Percentiles rank a stretch among this genome's conserved stretches.
These are phyloP conservation scores for Penicillium crustosum DNA, from an alignment of 2,329 filamentous ascomycete genomes.

Conservation along the genomic window DNA sequence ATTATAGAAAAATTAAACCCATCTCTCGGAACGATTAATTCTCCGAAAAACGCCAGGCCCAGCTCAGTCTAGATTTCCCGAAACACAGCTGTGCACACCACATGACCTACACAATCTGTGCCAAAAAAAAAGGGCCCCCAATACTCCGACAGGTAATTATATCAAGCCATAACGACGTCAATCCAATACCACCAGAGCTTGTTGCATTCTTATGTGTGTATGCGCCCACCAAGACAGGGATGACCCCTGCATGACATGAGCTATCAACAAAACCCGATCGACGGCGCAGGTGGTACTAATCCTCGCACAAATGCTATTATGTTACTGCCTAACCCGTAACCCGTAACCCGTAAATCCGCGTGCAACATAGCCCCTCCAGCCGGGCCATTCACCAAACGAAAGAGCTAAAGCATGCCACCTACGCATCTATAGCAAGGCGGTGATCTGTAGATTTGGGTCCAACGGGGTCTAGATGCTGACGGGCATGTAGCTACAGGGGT, in stretches of 20 bases:
- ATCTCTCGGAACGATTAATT: not conserved
- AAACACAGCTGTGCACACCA: not conserved
- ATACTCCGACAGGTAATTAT: not conserved
- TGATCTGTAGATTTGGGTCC: not conserved
- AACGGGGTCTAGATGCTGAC: not conserved
- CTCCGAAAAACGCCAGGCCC: not conserved
- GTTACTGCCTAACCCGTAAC: not conserved
- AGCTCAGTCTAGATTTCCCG: not conserved
- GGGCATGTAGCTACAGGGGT: not conserved
- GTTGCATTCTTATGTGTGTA: not conserved
- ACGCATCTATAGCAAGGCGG: not conserved
- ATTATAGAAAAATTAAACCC: too few species aligned
- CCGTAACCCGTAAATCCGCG: not conserved
- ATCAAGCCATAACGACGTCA: not conserved
- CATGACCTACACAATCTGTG: slow-evolving; percentile 8
- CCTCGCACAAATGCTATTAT: not conserved
- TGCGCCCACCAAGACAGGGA: not conserved
- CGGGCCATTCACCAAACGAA: not conserved
- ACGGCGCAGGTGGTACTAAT: not conserved
- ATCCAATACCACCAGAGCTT: not conserved
- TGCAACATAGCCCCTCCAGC: not conserved
- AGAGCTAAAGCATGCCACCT: not conserved
- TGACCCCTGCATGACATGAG: not conserved
- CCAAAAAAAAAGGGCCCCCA: not conserved
- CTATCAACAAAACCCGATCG: not conserved